A percentile compares a stretch with the other conserved stretches of the same genome.
These are phyloP conservation scores for Fusarium drepaniforme DNA, from an alignment of 2,329 filamentous ascomycete genomes.

Conservation along the genomic window DNA sequence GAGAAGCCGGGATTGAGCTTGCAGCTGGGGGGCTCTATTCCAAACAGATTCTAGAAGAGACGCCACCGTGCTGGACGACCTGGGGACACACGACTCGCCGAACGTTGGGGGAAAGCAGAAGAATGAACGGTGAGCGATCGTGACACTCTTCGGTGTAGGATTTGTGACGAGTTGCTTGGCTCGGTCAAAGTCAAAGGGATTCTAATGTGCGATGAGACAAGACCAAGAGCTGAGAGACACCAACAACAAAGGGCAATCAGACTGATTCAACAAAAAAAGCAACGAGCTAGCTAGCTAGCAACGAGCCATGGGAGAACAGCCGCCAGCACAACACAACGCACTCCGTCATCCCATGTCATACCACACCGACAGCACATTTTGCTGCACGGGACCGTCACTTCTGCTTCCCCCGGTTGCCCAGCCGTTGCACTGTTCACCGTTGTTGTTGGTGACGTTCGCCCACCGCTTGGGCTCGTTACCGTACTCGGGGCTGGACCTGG, in stretches of 20 bases:
- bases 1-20: conserved; percentile 34
- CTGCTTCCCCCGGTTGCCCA: conserved; percentile 32
- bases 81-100: conserved; percentile 1
- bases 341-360: conserved; percentile 45
- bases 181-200: conserved; percentile 24
- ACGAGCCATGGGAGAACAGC: conserved; percentile 8
- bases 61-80: conserved; percentile 26
- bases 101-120: conserved; percentile 18
- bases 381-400: conserved; percentile 38
- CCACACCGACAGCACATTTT: conserved; percentile 34
- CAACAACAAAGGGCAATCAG: conserved; percentile 6
- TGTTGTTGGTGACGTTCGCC: conserved; percentile 36
- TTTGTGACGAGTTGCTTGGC: conserved; percentile 37
- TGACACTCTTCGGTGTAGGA: conserved; percentile 35
- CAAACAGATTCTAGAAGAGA: conserved; percentile 45
- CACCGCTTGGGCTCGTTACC: conserved; percentile 28
- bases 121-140: conserved; percentile 36
- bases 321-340: conserved; percentile 12
- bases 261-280: conserved; percentile 34
- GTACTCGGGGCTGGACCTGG: conserved; percentile 8
- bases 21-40: conserved; percentile 40
- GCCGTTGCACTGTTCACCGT: conserved; percentile 35
- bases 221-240: conserved; percentile 23
- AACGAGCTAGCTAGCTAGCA: conserved; percentile 4
- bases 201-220: conserved; percentile 35